Evolutionary conservation across 345 rosid genomes (phyloP).

Genomic region (Brassica nigra): DNA sequence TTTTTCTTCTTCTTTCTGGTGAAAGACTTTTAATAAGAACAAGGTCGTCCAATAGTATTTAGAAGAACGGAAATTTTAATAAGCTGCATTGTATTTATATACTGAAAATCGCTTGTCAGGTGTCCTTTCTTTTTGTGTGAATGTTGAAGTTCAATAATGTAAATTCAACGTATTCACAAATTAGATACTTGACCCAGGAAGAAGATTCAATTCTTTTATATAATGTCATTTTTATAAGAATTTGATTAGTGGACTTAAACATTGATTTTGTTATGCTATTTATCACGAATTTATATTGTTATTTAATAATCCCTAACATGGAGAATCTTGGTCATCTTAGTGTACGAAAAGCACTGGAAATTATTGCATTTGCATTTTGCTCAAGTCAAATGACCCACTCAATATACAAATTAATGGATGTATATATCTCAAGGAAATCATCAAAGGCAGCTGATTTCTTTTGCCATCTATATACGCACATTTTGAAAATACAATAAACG

Average conservation of each 20-base stretch:
- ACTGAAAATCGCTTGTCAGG: constrained; percentile 7
- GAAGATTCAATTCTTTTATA: constrained; percentile 14
- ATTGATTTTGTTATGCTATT: constrained; percentile 23
- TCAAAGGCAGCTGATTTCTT: neutral
- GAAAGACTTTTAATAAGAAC: constrained; percentile 5
- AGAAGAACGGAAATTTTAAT: constrained; percentile 12
- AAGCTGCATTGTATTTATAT: constrained; percentile 24
- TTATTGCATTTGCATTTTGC: constrained; percentile 8
- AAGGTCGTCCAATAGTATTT: neutral
- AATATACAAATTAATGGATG: neutral
- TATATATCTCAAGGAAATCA: too few relatives aligned
- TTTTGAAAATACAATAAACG: neutral
- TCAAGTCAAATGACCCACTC: constrained; percentile 31
- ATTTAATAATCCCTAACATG: constrained; percentile 1
- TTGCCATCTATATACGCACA: neutral
- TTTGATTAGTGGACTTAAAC: constrained; percentile 24
- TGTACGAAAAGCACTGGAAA: constrained; percentile 15
- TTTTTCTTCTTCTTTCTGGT: constrained; percentile 29
- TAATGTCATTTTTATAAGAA: constrained; percentile 17
- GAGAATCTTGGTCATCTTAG: constrained; percentile 15
- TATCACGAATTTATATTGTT: constrained; percentile 7
- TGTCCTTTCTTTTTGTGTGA: neutral
- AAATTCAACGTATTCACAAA: constrained; percentile 9
- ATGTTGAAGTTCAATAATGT: constrained; percentile 7
- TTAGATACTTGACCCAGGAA: constrained; percentile 16